phyloP scores from a whole-genome alignment of 2,329 filamentous ascomycete species.

The Diaporthe sp. region DNA sequence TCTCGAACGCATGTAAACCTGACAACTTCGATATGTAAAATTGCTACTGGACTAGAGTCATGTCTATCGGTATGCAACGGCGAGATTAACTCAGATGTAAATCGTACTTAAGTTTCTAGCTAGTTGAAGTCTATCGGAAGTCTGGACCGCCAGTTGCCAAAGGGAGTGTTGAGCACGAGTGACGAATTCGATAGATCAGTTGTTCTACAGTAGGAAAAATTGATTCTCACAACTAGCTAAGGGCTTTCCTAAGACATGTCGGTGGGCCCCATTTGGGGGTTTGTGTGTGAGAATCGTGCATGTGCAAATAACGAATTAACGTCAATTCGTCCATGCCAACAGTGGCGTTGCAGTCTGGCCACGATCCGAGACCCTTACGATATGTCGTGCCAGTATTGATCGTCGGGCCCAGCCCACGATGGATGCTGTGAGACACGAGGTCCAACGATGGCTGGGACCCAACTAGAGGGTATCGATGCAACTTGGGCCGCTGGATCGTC shows the following conservation, averaged over 20 bases:
- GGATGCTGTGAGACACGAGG: background rate
- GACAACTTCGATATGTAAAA: background rate
- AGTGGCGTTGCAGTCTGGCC: background rate
- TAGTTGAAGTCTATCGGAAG: background rate
- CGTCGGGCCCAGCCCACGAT: background rate
- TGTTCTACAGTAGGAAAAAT: too few relatives aligned
- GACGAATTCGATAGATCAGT: background rate
- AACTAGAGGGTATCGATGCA: background rate
- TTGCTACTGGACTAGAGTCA: background rate
- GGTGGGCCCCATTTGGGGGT: background rate
- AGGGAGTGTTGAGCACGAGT: background rate
- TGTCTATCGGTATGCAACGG: background rate
- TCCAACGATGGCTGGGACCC: background rate
- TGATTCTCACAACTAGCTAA: background rate
- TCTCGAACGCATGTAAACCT: background rate
- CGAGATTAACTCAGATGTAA: background rate
- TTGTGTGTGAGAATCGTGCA: background rate
- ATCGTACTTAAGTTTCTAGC: background rate
- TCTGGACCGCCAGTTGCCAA: background rate
- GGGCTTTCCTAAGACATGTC: background rate
- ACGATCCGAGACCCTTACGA: background rate
- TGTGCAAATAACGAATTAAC: background rate
- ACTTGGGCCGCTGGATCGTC: background rate
- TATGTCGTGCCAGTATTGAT: background rate
- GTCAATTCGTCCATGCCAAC: background rate